Evolutionary conservation across 495 filamentous ascomycete species (phyloP), one percentile per base, ranked within the genome.

Genomic region (Halenospora varia): DNA sequence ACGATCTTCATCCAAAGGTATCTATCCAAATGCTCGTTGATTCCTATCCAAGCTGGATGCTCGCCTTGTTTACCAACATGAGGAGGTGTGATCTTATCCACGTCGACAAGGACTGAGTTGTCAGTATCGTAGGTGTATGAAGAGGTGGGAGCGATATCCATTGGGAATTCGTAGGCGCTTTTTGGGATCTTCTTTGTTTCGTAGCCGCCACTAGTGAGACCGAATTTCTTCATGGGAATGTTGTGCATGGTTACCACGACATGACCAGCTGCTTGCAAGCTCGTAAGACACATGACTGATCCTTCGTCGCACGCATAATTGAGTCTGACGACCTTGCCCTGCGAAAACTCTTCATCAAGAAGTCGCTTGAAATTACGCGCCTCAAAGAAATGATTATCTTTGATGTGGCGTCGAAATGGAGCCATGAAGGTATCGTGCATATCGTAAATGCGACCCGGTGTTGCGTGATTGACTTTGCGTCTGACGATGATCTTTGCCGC

Each of bases 11-110:
- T 72, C 92, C 92, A 96, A 40, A 87, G 71, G 4, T 76, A 70
- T 2, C 57, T 61, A 35, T 88, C 77, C 11, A 91, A 69, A 9
- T 79, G 69, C 0, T 81, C 83, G 50, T 89, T 82, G 47, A 96
- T 87, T 68, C 90, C 89, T 57, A 81, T 82, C 92, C 92, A 96
- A 23, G 92, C 70, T 0, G 92, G 92, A 18, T 89, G 62, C 66
- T 82, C 64, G 61, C 72, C 66, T 41, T 29, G 62, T 68, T 42
- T 61, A 70, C 51, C 54, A 64, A 23, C 44, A 29, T 22, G 57
- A 46, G 61, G 64, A 17, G 64, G 63, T 10, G 29, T 29, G 9
- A 42, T 22, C 2, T 10, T 15, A 6, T 48, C 10, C 1, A 61
- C 48, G 0, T 53, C 55, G 1, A 64, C 61, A 3, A 68, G 25